Evolutionary conservation across 1,284 basidiomycete genomes (phyloP), one percentile per base, ranked within the genome.

Genomic region (Pseudozyma sp.): DNA sequence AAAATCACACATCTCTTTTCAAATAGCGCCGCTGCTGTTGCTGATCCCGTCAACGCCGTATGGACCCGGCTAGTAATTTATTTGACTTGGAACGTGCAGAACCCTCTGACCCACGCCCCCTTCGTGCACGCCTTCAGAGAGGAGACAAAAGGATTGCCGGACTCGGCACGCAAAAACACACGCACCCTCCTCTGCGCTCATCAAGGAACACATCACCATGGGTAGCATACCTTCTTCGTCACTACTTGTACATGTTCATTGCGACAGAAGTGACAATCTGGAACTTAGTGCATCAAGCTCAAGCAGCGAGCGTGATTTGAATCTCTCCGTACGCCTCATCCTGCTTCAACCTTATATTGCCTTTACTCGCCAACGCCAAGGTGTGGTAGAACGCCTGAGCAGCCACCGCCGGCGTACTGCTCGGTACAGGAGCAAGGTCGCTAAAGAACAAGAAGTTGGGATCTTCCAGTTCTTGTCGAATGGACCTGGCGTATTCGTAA

Each of bases 331-430:
- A 85, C 5, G 83, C 43, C 45, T 80, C 77, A 0, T 75, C 62
- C 67, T 85, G 85, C 19, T 66, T 49, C 6, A 85, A 78, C 19
- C 52, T 66, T 16, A 85, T 34, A 6, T 54, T 56, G 0, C 70
- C 62, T 18, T 65, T 70, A 19, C 59, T 82, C 0, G 79, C 73
- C 1, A 85, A 58, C 3, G 71, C 62, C 18, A 85, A 62, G 4
- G 80, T 60, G 44, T 85, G 83, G 52, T 84, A 85, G 52, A 85
- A 74, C 5, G 82, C 85, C 43, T 77, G 72, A 13, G 85, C 83
- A 5, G 85, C 85, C 3, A 83, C 77, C 0, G 53, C 55, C 3
- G 78, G 70, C 12, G 64, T 70, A 14, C 77, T 80, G 14, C 60
- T 57, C 0, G 73, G 62, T 0, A 78, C 66, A 0, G 74, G 70